A percentile compares a stretch with the other conserved stretches of the same genome.
These are phyloP conservation scores for Ustilago curta DNA, from an alignment of 1,284 basidiomycete genomes.

Conservation along the genomic window DNA sequence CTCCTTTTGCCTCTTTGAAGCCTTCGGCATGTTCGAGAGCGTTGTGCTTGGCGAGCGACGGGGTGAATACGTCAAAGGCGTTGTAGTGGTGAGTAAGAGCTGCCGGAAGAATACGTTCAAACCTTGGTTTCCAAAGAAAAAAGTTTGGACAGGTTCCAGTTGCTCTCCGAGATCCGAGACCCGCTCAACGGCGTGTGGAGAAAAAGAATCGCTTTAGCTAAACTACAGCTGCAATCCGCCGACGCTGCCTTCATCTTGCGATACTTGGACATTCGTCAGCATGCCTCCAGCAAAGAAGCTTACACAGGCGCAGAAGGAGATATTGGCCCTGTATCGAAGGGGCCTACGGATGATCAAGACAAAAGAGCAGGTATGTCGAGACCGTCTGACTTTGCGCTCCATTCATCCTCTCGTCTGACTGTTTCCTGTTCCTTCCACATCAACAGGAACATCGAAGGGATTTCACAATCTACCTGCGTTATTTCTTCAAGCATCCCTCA, in stretches of 20 bases:
- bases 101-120: not conserved
- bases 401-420: not conserved
- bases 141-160: not conserved
- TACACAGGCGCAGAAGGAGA: constrained; percentile 57
- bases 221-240: not conserved
- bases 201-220: constrained; percentile 9
- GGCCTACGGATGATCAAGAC: constrained; percentile 60
- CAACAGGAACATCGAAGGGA: constrained; percentile 55
- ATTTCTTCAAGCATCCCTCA: constrained; percentile 65
- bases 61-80: not conserved
- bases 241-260: no score
- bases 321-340: constrained; percentile 60
- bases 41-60: not conserved
- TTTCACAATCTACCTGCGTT: constrained; percentile 66
- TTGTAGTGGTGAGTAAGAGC: not conserved
- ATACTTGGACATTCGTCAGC: not conserved
- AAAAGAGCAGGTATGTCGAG: constrained; percentile 57
- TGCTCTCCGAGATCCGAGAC: not conserved
- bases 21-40: constrained; percentile 42
- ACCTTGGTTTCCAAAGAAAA: constrained; percentile 6
- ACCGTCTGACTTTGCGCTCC: not conserved
- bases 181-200: constrained; percentile 1
- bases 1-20: constrained; percentile 50
- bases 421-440: not conserved
- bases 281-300: constrained; percentile 42